Percentiles rank a stretch among this genome's conserved stretches.
phyloP scores from a whole-genome alignment of 2,329 filamentous ascomycete genomes.

The Lachnellula suecica region DNA sequence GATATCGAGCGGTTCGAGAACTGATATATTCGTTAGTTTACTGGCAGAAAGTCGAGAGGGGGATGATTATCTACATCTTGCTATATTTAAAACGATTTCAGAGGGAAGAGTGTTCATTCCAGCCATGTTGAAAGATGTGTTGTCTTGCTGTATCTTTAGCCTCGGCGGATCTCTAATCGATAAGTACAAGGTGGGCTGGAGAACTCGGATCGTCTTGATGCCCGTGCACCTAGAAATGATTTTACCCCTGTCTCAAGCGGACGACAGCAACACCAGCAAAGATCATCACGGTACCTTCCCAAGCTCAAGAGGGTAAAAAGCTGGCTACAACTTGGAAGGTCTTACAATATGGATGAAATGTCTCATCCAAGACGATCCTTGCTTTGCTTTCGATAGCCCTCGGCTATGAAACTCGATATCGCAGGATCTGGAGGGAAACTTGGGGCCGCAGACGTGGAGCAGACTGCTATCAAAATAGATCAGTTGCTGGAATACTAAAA shows the following conservation, averaged over 20 bases:
- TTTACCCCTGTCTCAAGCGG: not conserved
- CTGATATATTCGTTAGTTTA: conserved; percentile 38
- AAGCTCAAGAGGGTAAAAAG: too few species aligned
- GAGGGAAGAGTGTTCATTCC: conserved; percentile 28
- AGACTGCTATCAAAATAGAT: too few species aligned
- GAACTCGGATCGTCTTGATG: not conserved
- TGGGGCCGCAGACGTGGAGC: too few species aligned
- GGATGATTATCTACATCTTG: conserved; percentile 21
- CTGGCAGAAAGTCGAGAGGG: not conserved
- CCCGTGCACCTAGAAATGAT: not conserved
- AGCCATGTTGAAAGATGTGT: conserved; percentile 5
- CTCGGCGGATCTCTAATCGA: not conserved
- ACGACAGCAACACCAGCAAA: not conserved
- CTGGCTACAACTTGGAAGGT: not conserved
- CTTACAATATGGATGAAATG: too few species aligned
- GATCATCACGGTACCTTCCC: too few species aligned
- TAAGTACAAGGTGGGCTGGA: conserved; percentile 9
- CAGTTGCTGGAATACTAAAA: too few species aligned
- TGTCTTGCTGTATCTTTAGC: not conserved
- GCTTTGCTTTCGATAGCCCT: too few species aligned
- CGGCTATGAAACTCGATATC: too few species aligned
- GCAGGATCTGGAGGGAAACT: too few species aligned
- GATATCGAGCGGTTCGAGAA: conserved; percentile 63
- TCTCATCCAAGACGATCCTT: too few species aligned
- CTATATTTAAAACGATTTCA: conserved; percentile 31